Base-by-base conservation (phyloP, 371 early-diverging fungal species). In the Mortierella sp. region DNA sequence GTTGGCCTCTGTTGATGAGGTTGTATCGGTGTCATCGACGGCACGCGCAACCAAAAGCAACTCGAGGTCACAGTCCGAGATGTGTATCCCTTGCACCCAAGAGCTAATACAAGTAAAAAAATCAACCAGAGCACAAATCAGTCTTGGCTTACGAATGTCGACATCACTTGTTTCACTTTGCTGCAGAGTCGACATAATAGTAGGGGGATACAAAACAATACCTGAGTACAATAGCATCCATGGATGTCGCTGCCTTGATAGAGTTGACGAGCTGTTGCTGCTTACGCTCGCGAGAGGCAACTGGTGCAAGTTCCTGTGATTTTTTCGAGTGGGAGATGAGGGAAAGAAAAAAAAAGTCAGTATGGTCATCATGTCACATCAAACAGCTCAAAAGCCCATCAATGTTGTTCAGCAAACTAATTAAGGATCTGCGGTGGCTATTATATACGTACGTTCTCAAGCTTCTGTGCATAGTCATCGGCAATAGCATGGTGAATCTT, bases 21-120 rank as follows among this genome's bases (percentile, higher is more conserved):
- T 16, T 1, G 7, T 4, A 31, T 58, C 28, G 8, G 28, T 11
- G 58, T 26, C 26, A 3, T 26, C 3, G 24, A 4, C 11, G 26
- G 26, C 58, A 28, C 38, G 63, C 2, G 34, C 38, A 5, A 63
- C 11, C 16, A 63, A 38, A 13, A 63, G 63, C 38, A 63, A 8
- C 21, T 63, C 63, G 38, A 63, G 63, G 63, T 63, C 63, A 38
- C 19, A 63, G 63, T 63, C 63, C 63, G 63, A 63, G 38, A 21
- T 34, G 0, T 63, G 31, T 5, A 63, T 63, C 5, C 38, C 63
- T 16, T 38, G 14, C 34, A 38, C 14, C 16, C 2, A 63, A 3
- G 63, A 63, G 38, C 63, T 63, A 63, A 19, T 0, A 10, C 34
- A 34, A 6, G 2, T 13, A 26, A 58, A 58, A 11, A 14, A 38